A percentile compares a stretch with the other conserved stretches of the same genome.
phyloP scores from a whole-genome alignment of 441 rosid species.

The Hypseocharis bilobata region DNA sequence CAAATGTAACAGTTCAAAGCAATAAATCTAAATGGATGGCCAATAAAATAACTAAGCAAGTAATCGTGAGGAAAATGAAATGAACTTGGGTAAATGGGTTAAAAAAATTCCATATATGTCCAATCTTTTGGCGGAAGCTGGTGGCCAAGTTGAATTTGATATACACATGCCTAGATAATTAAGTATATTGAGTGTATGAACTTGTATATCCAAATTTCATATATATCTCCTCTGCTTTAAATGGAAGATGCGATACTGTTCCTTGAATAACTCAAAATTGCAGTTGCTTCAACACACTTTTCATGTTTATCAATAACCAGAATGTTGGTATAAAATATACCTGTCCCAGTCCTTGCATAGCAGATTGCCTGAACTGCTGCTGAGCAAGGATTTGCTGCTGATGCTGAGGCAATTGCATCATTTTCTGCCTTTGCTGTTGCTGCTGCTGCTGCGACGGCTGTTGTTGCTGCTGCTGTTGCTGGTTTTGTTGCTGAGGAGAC shows the following conservation, averaged over 20 bases:
- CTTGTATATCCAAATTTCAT: too few relatives aligned
- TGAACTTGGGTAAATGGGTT: not conserved
- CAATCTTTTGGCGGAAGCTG: not conserved
- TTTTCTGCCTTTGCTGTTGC: slow-evolving; percentile 61
- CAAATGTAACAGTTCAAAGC: slow-evolving; percentile 11
- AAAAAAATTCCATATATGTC: not conserved
- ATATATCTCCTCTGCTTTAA: too few relatives aligned
- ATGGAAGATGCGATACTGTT: not conserved
- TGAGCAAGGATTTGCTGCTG: slow-evolving; percentile 77
- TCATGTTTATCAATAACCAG: slow-evolving; percentile 1
- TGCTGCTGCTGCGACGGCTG: slow-evolving; percentile 49
- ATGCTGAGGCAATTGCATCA: slow-evolving; percentile 69
- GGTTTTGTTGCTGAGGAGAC: slow-evolving; percentile 77
- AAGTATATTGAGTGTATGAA: not conserved
- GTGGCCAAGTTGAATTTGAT: not conserved
- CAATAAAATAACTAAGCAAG: not conserved
- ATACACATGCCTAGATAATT: not conserved
- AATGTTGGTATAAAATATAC: slow-evolving; percentile 25
- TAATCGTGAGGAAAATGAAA: not conserved
- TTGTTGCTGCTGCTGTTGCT: slow-evolving; percentile 53
- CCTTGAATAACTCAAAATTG: not conserved
- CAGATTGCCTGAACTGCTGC: slow-evolving; percentile 72
- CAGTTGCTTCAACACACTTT: not conserved
- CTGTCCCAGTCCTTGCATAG: slow-evolving; percentile 78
- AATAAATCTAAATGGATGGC: slow-evolving; percentile 5